Base-by-base conservation (phyloP, 768 basidiomycete genomes). In the Trametes elegans region DNA sequence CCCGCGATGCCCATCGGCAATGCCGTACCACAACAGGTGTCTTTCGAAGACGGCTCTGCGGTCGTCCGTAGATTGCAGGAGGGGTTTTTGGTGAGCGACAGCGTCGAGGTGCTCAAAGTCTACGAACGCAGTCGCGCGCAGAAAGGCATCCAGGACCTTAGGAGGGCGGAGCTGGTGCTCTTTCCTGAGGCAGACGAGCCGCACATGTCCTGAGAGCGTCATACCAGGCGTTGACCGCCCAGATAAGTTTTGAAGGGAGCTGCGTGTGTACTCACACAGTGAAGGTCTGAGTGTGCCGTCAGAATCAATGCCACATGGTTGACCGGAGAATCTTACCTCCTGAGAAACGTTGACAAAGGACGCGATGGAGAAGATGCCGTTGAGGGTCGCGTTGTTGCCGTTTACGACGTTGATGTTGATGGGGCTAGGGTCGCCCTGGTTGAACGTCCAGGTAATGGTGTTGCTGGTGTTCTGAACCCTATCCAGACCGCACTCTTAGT, bases 401-500 rank as follows among this genome's bases (percentile, higher is more conserved):
- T 76, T 74, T 44, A 62, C 63, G 57, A 76, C 53, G 32, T 64
- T 45, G 34, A 76, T 69, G 39, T 68, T 50, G 39, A 74, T 65
- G n/a, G 68, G 59, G 49, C 46, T 58, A 11, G 71, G 73, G 58
- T 73, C 73, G 23, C 71, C 71, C 26, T 46, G 0, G 43, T 10
- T 58, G 57, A 56, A 71, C 16, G 53, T 50, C 74, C 74, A 75
- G 32, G 57, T 60, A 57, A 75, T 74, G 21, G 34, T 49, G 60
- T 75, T 75, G 57, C 62, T 69, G 13, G 57, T 44, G 58, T 66
- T 61, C 57, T 69, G 67, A 18, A 74, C 73, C 73, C 73, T 74
- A 29, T 13, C 10, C 6, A 18, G 13, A 16, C 11, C n/a, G 38
- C 7, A 7, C 32, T 24, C 34, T 23, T 7, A 1, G 14, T 7